Evolutionary conservation across 2,329 filamentous ascomycete species (phyloP).

Genomic region (Acephala macrosclerotiorum): DNA sequence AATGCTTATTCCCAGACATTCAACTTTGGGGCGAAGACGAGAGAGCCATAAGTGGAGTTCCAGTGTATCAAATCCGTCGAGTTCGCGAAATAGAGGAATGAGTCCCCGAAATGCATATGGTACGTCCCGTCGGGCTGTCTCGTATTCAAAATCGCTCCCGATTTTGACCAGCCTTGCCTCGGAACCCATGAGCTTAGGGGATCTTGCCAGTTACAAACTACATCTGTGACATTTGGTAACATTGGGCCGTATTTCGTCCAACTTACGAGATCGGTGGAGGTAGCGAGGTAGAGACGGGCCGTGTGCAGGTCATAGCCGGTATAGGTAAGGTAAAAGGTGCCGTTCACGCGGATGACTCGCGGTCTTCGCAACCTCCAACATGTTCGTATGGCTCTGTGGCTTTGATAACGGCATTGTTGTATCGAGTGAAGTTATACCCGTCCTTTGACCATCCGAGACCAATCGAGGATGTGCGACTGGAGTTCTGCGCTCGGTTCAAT

Average conservation of each 20-base stretch:
- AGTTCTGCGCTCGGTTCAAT: constrained; percentile 48
- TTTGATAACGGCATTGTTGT: constrained; percentile 43
- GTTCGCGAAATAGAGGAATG: constrained; percentile 42
- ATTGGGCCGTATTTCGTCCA: constrained; percentile 46
- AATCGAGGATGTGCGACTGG: constrained; percentile 43
- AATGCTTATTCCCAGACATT: constrained; percentile 44
- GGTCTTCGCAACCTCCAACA: constrained; percentile 47
- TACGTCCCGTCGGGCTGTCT: constrained; percentile 43
- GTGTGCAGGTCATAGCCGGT: constrained; percentile 44
- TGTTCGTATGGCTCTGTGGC: constrained; percentile 45
- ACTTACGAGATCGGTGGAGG: constrained; percentile 45
- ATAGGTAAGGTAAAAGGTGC: constrained; percentile 49
- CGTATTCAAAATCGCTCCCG: constrained; percentile 43
- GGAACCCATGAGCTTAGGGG: constrained; percentile 20
- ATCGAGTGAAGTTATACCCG: constrained; percentile 46
- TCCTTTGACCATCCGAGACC: constrained; percentile 48
- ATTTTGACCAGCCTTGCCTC: constrained; percentile 35
- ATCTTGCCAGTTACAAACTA: constrained; percentile 37
- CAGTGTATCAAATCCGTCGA: constrained; percentile 45
- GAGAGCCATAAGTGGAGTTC: constrained; percentile 32
- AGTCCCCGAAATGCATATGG: constrained; percentile 47
- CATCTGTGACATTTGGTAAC: constrained; percentile 37
- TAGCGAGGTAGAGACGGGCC: constrained; percentile 46
- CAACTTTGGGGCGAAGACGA: constrained; percentile 39
- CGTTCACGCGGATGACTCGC: constrained; percentile 46